Evolutionary conservation across 768 basidiomycete species (phyloP).

Genomic region (Collybia nuda): DNA sequence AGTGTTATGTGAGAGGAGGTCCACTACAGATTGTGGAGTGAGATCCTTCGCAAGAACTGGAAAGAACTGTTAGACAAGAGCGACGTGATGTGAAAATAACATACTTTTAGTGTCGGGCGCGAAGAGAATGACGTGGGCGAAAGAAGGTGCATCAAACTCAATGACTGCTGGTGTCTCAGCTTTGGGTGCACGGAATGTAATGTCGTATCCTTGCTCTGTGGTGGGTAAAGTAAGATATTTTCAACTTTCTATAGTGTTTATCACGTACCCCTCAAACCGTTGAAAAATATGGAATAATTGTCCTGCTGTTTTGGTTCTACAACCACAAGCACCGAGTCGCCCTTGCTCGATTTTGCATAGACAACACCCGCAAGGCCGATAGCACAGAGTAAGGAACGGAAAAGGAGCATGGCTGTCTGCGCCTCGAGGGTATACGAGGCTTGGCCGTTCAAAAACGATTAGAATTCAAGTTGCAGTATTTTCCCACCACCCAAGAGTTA

Average conservation of each 20-base stretch:
- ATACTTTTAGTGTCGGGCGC: slow-evolving; percentile 85
- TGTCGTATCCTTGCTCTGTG: slow-evolving; percentile 77
- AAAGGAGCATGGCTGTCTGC: slow-evolving; percentile 32
- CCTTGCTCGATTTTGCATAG: slow-evolving; percentile 74
- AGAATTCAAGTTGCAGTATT: slow-evolving; percentile 4
- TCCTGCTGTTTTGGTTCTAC: slow-evolving; percentile 71
- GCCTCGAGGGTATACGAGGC: slow-evolving; percentile 6
- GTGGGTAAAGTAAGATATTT: not conserved
- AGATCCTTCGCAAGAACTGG: slow-evolving; percentile 73
- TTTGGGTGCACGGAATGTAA: slow-evolving; percentile 86
- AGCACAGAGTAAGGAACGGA: slow-evolving; percentile 30
- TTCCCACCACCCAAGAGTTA: slow-evolving; percentile 15
- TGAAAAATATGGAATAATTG: slow-evolving; percentile 83
- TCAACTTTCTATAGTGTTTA: not conserved
- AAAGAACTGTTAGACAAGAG: slow-evolving; percentile 5
- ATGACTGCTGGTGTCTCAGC: slow-evolving; percentile 66
- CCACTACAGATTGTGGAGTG: slow-evolving; percentile 77
- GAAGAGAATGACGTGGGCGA: slow-evolving; percentile 86
- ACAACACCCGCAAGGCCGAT: slow-evolving; percentile 28
- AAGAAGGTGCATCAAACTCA: slow-evolving; percentile 70
- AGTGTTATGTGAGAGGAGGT: slow-evolving; percentile 64
- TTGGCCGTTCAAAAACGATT: not conserved
- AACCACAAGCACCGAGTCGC: slow-evolving; percentile 81
- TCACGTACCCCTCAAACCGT: slow-evolving; percentile 65
- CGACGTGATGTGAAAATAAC: slow-evolving; percentile 16